Percentiles rank a stretch among this genome's conserved stretches.
These are phyloP conservation scores for Zygosaccharomyces sapae DNA, from an alignment of 1,139 yeast genomes.

Conservation along the genomic window DNA sequence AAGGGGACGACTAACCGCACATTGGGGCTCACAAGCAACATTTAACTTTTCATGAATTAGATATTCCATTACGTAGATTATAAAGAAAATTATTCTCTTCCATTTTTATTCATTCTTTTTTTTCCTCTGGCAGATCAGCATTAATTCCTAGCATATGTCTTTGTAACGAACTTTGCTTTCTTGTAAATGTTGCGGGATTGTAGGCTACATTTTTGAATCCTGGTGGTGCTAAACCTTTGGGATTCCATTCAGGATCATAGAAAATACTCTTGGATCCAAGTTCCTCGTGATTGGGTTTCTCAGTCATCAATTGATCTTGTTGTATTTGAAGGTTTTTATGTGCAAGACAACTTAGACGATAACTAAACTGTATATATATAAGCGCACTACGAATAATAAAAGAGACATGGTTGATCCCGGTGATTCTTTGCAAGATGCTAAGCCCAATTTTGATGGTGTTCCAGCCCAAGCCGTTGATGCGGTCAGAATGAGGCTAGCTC, in stretches of 20 bases:
- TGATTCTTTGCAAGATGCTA: conserved; percentile 17
- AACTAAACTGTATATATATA: too few species aligned
- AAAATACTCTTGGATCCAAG: conserved; percentile 39
- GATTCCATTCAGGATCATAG: conserved; percentile 45
- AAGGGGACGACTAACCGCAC: conserved; percentile 5
- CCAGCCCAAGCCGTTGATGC: conserved; percentile 61
- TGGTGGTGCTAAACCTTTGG: conserved; percentile 38
- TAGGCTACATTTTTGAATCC: conserved; percentile 28
- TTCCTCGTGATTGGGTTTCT: conserved; percentile 7
- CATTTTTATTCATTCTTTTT: neutral
- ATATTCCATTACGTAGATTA: conserved; percentile 17
- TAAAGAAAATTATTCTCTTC: neutral
- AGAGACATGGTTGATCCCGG: conserved; percentile 10
- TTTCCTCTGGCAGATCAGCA: conserved; percentile 15
- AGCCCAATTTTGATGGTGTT: conserved; percentile 39
- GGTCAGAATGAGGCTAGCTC: conserved; percentile 55
- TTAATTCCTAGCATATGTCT: conserved; percentile 19
- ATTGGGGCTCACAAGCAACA: conserved; percentile 2
- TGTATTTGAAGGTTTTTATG: conserved; percentile 29
- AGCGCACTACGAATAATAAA: conserved; percentile 7
- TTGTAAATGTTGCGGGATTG: conserved; percentile 23
- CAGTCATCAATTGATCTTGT: conserved; percentile 4
- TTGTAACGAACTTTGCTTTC: conserved; percentile 12
- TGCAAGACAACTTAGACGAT: conserved; percentile 6
- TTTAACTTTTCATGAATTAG: conserved; percentile 17